A percentile compares a stretch with the other conserved stretches of the same genome.
phyloP scores from a whole-genome alignment of 495 filamentous ascomycete species.

The Penicillium goetzii region DNA sequence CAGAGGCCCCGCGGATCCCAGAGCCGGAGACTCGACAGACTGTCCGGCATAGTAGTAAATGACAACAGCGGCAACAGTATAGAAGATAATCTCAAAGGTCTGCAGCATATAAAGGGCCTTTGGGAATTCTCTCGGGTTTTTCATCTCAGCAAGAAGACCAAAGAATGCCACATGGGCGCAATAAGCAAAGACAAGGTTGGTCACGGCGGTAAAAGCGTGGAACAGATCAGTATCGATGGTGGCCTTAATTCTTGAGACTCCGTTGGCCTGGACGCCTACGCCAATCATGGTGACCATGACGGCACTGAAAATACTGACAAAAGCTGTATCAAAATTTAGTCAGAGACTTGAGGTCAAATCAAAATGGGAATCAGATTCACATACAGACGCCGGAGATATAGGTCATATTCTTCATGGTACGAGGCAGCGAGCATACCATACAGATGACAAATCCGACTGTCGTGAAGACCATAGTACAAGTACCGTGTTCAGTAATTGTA shows the following conservation, averaged over 20 bases:
- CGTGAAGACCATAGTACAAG: slow-evolving; percentile 70
- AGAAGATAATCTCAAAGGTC: slow-evolving; percentile 64
- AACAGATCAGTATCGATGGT: slow-evolving; percentile 33
- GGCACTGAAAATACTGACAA: slow-evolving; percentile 67
- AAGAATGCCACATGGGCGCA: slow-evolving; percentile 67
- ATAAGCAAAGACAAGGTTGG: slow-evolving; percentile 47
- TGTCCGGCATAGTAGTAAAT: slow-evolving; percentile 73
- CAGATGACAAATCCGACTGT: slow-evolving; percentile 65
- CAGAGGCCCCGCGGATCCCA: slow-evolving; percentile 63
- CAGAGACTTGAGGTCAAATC: background rate
- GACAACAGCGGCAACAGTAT: slow-evolving; percentile 48
- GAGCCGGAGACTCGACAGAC: slow-evolving; percentile 67
- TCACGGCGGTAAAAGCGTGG: slow-evolving; percentile 37
- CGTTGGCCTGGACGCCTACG: slow-evolving; percentile 51
- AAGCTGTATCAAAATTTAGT: slow-evolving; percentile 34
- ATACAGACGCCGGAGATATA: slow-evolving; percentile 61
- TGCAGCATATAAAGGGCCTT: slow-evolving; percentile 67
- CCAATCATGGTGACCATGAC: slow-evolving; percentile 74
- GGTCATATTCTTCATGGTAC: slow-evolving; percentile 63
- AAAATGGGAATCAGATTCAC: background rate
- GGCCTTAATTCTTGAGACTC: slow-evolving; percentile 22
- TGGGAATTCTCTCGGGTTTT: slow-evolving; percentile 63
- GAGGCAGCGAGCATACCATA: slow-evolving; percentile 64
- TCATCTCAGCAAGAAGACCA: slow-evolving; percentile 75
- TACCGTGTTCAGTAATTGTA: slow-evolving; percentile 63